Percentiles rank a stretch among this genome's conserved stretches.
phyloP scores from a whole-genome alignment of 805 yeast species.

The Ogataea pini region DNA sequence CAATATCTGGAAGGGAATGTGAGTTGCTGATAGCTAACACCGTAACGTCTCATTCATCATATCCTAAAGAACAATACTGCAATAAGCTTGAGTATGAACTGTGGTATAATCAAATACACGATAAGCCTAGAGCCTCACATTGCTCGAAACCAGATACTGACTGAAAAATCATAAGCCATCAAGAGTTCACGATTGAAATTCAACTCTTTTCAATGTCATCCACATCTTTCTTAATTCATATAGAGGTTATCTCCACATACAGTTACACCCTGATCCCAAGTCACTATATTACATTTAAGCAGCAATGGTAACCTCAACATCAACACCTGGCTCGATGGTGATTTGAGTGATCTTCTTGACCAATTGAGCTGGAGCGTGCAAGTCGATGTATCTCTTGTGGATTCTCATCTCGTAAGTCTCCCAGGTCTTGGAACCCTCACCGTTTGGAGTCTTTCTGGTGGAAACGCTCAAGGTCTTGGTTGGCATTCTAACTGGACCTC shows the following conservation, averaged over 20 bases:
- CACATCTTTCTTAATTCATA: background rate
- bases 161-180: background rate
- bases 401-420: constrained; percentile 99
- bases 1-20: background rate
- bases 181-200: too few relatives aligned
- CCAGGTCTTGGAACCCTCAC: constrained; percentile 99
- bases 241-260: background rate
- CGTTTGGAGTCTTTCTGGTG: constrained; percentile 99
- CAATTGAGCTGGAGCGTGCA: constrained; percentile 91
- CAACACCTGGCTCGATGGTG: constrained; percentile 99
- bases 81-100: constrained; percentile 27
- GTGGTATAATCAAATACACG: constrained; percentile 44
- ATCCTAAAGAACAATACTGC: constrained; percentile 15
- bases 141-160: background rate
- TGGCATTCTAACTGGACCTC: constrained; percentile 99
- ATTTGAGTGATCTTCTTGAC: constrained; percentile 96
- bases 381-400: constrained; percentile 99
- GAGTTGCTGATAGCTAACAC: constrained; percentile 59
- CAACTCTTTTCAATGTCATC: background rate
- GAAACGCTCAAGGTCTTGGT: constrained; percentile 96
- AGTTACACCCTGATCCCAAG: background rate
- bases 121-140: constrained; percentile 55
- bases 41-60: constrained; percentile 52
- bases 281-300: constrained; percentile 47
- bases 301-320: constrained; percentile 91